A percentile compares a stretch with the other conserved stretches of the same genome.
phyloP scores from a whole-genome alignment of 169 alveolate genomes.

The Plasmodium malariae region DNA sequence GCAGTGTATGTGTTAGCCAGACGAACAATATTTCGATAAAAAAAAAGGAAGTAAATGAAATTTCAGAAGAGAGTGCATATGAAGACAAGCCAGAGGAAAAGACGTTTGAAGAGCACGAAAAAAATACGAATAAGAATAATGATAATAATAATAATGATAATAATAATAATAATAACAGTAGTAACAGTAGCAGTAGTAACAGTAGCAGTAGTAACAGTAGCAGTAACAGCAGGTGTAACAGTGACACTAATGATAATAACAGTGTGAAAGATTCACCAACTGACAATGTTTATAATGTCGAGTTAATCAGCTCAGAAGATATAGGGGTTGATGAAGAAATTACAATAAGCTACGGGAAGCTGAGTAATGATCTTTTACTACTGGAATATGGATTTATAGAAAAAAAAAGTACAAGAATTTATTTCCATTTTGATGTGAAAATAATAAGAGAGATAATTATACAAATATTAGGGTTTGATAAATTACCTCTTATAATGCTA shows the following conservation, averaged over 20 bases:
- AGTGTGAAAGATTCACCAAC: background rate
- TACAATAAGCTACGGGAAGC: slow-evolving; percentile 51
- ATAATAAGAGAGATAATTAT: slow-evolving; percentile 63
- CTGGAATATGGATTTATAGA: slow-evolving; percentile 69
- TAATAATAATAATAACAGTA: too few species aligned
- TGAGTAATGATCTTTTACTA: slow-evolving; percentile 61
- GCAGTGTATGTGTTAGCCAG: too few species aligned
- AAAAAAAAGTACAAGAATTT: slow-evolving; percentile 34
- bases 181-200: background rate
- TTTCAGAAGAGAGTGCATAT: background rate
- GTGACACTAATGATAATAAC: background rate
- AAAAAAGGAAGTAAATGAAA: slow-evolving; percentile 3
- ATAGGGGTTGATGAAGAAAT: slow-evolving; percentile 64
- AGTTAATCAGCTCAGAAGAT: slow-evolving; percentile 52
- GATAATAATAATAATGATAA: background rate
- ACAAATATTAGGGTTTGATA: slow-evolving; percentile 72
- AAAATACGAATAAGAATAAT: background rate
- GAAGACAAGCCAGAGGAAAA: background rate
- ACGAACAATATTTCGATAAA: background rate
- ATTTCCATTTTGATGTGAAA: slow-evolving; percentile 65
- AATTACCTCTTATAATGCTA: slow-evolving; percentile 52
- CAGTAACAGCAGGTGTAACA: background rate
- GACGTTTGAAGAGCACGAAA: background rate
- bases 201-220: background rate
- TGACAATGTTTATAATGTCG: slow-evolving; percentile 6